These are phyloP conservation scores for Entomortierella beljakovae DNA, from an alignment of 192 early-diverging fungal species.

Conservation along the genomic window DNA sequence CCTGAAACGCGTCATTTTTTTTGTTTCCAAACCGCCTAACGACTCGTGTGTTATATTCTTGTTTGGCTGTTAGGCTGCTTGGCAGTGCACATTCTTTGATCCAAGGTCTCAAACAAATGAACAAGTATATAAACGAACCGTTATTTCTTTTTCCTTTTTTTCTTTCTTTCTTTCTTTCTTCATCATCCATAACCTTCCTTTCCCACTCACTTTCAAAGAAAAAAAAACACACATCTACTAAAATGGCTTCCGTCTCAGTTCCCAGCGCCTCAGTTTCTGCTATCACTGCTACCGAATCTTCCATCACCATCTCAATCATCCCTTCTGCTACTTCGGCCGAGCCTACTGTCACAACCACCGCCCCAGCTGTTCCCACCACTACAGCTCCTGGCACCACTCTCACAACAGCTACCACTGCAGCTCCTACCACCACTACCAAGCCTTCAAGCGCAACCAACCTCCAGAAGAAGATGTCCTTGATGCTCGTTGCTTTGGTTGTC, in stretches of 20 bases:
- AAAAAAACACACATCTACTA: neutral
- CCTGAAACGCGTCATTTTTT: too few relatives aligned
- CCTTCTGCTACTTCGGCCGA: neutral
- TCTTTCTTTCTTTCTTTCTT: neutral
- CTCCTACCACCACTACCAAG: slow-evolving; percentile 7
- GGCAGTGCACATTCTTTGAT: neutral
- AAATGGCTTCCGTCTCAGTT: neutral
- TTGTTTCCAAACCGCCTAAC: too few relatives aligned
- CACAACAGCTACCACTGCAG: neutral
- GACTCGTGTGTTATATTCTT: too few relatives aligned
- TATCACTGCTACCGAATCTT: neutral
- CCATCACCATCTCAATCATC: neutral
- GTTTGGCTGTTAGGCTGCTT: too few relatives aligned
- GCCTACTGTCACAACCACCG: neutral
- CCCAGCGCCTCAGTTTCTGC: neutral
- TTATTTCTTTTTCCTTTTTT: neutral
- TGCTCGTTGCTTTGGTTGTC: slow-evolving; percentile 23
- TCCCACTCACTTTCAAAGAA: neutral
- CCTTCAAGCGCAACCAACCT: slow-evolving; percentile 17
- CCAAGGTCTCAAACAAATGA: too few relatives aligned
- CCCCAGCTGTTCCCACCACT: slow-evolving; percentile 6
- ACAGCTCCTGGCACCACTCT: neutral
- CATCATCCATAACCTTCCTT: neutral
- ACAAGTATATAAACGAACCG: neutral
- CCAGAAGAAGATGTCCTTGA: slow-evolving; percentile 28